Evolutionary conservation across 2,329 filamentous ascomycete genomes (phyloP), one percentile per base, ranked within the genome.

Genomic region (Claviceps capensis): DNA sequence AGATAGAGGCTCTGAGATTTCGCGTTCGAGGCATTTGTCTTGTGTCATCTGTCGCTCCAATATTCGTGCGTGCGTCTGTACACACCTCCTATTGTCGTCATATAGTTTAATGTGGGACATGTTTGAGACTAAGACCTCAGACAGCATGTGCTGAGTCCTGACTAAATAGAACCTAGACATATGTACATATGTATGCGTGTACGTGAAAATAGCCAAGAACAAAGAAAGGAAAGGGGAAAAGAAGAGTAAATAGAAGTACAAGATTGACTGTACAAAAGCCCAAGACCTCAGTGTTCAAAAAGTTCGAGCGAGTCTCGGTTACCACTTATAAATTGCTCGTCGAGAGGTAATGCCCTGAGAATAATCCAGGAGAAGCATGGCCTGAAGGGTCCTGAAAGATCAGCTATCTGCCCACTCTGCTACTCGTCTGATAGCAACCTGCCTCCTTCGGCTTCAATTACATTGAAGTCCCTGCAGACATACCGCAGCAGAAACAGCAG

Each of bases 241-340:
- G 50, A 30, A 49, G 6, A 57, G 55, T 46, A 57, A 62, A 52
- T 67, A 63, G 56, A 56, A 60, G 3, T 30, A 3, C 26, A 30
- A 30, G 26, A 30, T 30, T 8, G 9, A 30, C 26, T 30, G 8
- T 9, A 9, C 26, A 30, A 30, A 11, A 4, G 26, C 26, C 26
- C 8, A 30, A 30, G 26, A 9, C 0, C 8, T 11, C 8, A 30
- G 8, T 30, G 4, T 67, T 61, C 55, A 62, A 52, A 47, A 60
- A 57, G n/a, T 60, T 59, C 14, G 69, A 75, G 56, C 65, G 67
- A 9, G 56, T 67, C 8, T 68, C 69, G 9, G 61, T 77, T 43
- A 73, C 66, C 1, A 69, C 67, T 11, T 59, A 77, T 73, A 69
- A 8, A 61, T 61, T 3, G 72, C 71, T 1, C 63, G 60, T 22